Evolutionary conservation across 352 stramenopile species (phyloP).

Genomic region (Phytophthora quininea): DNA sequence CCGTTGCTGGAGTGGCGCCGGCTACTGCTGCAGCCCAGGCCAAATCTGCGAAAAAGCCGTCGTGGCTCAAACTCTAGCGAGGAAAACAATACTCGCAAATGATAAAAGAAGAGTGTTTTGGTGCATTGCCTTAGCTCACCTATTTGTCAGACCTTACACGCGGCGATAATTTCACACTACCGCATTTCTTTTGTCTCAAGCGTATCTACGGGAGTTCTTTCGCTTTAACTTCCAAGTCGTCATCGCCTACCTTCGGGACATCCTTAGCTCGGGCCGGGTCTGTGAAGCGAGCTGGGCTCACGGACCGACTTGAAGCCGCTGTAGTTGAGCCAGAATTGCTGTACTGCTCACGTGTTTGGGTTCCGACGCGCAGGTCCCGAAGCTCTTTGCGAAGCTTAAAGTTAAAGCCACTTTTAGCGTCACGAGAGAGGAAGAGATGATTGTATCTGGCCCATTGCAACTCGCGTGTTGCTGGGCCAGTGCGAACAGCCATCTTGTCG

Average conservation of each 20-base stretch:
- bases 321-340: constrained; percentile 38
- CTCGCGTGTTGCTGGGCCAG: constrained; percentile 61
- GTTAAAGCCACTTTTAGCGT: constrained; percentile 70
- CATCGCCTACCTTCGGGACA: too few relatives aligned
- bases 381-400: constrained; percentile 75
- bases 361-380: constrained; percentile 41
- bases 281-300: constrained; percentile 23
- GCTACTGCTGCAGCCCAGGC: constrained; percentile 16
- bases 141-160: too few relatives aligned
- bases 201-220: neutral
- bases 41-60: constrained; percentile 68
- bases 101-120: constrained; percentile 20
- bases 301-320: constrained; percentile 33
- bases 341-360: constrained; percentile 20
- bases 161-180: too few relatives aligned
- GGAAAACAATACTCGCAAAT: neutral
- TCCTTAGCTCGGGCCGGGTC: constrained; percentile 1
- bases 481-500: constrained; percentile 66
- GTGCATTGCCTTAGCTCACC: constrained; percentile 16
- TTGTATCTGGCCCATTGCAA: constrained; percentile 58
- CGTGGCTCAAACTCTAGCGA: constrained; percentile 72
- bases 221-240: neutral
- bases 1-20: constrained; percentile 38
- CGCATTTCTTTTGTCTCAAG: constrained; percentile 3
- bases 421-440: constrained; percentile 64